Percentiles rank a stretch among this genome's conserved stretches.
Evolutionary conservation across 2,329 filamentous ascomycete genomes (phyloP).

Genomic region (Dothiorella sarmentorum): DNA sequence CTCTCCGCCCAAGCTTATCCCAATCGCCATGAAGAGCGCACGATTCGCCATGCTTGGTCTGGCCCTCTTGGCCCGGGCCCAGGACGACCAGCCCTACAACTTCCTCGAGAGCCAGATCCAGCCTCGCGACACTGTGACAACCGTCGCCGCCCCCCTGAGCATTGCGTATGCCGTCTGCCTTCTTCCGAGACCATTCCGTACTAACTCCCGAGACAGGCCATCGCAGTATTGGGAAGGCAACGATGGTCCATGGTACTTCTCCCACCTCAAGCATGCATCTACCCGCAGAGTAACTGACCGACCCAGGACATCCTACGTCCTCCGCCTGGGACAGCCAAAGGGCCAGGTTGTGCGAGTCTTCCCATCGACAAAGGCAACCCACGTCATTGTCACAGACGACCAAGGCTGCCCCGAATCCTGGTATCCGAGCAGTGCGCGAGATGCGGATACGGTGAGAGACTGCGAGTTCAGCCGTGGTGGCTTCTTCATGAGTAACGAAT

Average conservation of each 20-base stretch:
- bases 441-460: neutral
- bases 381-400: neutral
- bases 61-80: neutral
- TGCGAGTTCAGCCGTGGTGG: neutral
- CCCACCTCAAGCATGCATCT: neutral
- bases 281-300: neutral
- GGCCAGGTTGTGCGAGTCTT: neutral
- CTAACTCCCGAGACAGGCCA: neutral
- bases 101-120: neutral
- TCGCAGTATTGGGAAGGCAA: constrained; percentile 5
- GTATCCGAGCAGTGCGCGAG: neutral
- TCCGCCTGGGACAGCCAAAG: neutral
- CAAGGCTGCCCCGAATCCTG: neutral
- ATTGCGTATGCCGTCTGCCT: neutral
- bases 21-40: neutral
- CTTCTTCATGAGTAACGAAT: neutral
- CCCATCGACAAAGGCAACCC: neutral
- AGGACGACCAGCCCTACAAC: neutral
- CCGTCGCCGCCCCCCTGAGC: neutral
- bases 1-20: neutral
- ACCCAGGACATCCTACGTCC: neutral
- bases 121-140: neutral
- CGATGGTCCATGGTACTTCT: neutral
- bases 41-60: neutral
- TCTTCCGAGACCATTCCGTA: neutral